Conservation (phyloP, 495 filamentous ascomycete species). For the Oleoguttula mirabilis region DNA sequence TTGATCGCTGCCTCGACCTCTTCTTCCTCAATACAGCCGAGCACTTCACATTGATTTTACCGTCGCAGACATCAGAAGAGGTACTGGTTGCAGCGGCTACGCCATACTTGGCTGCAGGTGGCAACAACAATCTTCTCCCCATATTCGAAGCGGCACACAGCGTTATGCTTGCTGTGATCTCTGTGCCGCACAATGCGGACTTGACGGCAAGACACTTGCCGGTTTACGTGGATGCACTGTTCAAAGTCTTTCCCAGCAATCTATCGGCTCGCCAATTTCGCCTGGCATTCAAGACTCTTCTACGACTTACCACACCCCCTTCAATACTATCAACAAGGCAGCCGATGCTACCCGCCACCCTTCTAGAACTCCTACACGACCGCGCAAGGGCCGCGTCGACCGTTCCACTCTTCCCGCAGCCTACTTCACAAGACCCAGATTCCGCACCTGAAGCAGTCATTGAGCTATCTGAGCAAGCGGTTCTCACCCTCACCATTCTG, state of each 20-base stretch:
- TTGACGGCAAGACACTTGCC: constrained; percentile 64
- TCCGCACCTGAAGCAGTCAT: constrained; percentile 17
- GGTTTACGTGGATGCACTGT: constrained; percentile 75
- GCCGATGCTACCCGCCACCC: constrained; percentile 60
- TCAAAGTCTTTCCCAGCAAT: constrained; percentile 70
- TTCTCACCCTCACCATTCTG: constrained; percentile 64
- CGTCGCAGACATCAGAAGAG: constrained; percentile 52
- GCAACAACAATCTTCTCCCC: constrained; percentile 45
- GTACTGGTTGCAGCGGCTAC: constrained; percentile 62
- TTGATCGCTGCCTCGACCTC: constrained; percentile 69
- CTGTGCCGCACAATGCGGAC: constrained; percentile 61
- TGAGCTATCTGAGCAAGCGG: constrained; percentile 66
- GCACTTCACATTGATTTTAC: constrained; percentile 63
- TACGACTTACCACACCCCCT: constrained; percentile 76
- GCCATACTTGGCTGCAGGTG: constrained; percentile 60
- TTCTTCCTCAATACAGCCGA: constrained; percentile 88
- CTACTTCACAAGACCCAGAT: constrained; percentile 11
- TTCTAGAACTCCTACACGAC: constrained; percentile 71
- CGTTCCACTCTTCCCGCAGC: constrained; percentile 32
- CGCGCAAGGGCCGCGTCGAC: constrained; percentile 48
- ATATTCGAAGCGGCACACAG: constrained; percentile 91
- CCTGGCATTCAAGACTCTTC: constrained; percentile 79
- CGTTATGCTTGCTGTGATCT: constrained; percentile 68
- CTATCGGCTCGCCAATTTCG: constrained; percentile 85
- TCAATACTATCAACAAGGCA: constrained; percentile 56